Base-by-base conservation (phyloP, 257 asterid species). In the Solanum pimpinellifolium region DNA sequence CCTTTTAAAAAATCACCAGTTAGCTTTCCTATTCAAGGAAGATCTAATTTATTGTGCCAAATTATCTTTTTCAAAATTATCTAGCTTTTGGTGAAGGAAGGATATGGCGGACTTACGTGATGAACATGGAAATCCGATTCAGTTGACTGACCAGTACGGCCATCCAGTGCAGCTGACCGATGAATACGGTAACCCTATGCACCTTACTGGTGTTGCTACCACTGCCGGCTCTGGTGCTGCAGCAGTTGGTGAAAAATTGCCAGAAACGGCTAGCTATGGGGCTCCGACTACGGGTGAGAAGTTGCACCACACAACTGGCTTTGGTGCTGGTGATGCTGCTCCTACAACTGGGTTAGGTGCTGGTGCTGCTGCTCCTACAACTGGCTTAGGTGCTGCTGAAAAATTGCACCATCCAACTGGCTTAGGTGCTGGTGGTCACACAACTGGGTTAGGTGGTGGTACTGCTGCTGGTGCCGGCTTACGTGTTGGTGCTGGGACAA, bases 91-190 rank as follows among this genome's bases (percentile, higher is more conserved):
- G 23, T 76, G 35, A 41, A 37, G 14, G 15, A 52, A 52, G 60
- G 60, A 41, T 42, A 80, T 80, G 85, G 97, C 88, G 23, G 83
- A 95, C 85, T 35, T 95, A 77, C 92, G 98, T 13, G 99, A 97
- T 84, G 95, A 97, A 89, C 91, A 89, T 44, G 99, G 96, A 20
- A 95, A 95, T 70, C 99, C 97, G 65, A 90, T 95, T 89, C 98
- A 94, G 93, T 91, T 94, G 29, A 87, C 97, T 2, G 98, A 93
- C 87, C 87, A 93, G 91, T 70, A 80, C 41, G 95, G 98, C 0
- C 91, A 92, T 39, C 98, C 97, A 1, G 97, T 95, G 7, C 85
- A 90, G 84, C 92, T 96, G 3, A 92, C 89, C 2, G 99, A 95
- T 59, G 98, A 95, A 89, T 33, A 85, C 80, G 99, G 99, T 33